These are phyloP conservation scores for Pseudogymnoascus sp. DNA, from an alignment of 2,329 filamentous ascomycete genomes.

Conservation along the genomic window DNA sequence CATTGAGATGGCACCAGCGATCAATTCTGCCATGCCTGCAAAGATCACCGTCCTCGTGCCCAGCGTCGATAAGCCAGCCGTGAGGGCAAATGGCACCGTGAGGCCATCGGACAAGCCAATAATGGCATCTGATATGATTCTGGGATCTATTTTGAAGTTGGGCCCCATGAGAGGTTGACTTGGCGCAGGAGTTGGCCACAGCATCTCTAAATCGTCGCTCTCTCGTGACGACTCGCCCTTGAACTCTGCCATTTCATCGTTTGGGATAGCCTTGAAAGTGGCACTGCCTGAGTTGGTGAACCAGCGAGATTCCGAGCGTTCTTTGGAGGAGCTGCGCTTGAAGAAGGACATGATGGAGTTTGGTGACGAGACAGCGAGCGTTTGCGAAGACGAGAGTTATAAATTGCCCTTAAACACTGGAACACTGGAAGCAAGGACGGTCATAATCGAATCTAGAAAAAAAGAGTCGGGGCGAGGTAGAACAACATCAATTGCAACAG, in stretches of 20 bases:
- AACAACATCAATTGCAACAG: neutral
- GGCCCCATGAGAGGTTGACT: neutral
- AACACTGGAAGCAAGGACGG: neutral
- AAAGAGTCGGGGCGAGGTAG: neutral
- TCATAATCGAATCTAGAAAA: neutral
- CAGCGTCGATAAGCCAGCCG: slow-evolving; percentile 47
- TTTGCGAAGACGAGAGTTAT: neutral
- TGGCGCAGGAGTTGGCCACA: neutral
- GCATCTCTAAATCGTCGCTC: slow-evolving; percentile 6
- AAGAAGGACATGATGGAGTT: neutral
- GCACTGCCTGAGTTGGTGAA: neutral
- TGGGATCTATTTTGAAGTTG: slow-evolving; percentile 23
- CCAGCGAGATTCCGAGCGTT: neutral
- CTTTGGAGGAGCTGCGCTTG: slow-evolving; percentile 1
- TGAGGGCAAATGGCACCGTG: slow-evolving; percentile 58
- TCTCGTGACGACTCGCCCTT: neutral
- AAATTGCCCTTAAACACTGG: neutral
- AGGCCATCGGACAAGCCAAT: slow-evolving; percentile 57
- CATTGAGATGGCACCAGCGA: slow-evolving; percentile 57
- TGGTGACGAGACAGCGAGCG: neutral
- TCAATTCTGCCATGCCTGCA: slow-evolving; percentile 54
- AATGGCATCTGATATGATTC: slow-evolving; percentile 46
- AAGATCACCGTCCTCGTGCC: slow-evolving; percentile 49
- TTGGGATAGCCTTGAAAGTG: slow-evolving; percentile 5
- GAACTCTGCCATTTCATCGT: neutral